phyloP scores from a whole-genome alignment of 148 eudicot species.

The Gaultheria prostrata region DNA sequence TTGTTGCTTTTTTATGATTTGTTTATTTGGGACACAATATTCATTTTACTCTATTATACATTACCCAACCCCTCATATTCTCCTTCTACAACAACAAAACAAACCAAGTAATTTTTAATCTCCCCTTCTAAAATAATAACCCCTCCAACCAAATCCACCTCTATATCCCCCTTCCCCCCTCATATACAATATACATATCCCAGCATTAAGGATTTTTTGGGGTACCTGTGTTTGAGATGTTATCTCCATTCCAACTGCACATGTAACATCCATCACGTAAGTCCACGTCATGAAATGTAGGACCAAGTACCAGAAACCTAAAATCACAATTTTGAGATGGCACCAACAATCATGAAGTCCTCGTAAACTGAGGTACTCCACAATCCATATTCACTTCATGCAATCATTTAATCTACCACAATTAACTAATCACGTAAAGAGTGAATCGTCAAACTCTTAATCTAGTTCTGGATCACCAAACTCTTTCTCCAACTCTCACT shows the following conservation, averaged over 20 bases:
- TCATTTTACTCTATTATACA: too few relatives aligned
- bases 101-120: too few relatives aligned
- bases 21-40: too few relatives aligned
- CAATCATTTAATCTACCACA: neutral
- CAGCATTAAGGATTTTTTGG: neutral
- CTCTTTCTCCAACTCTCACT: neutral
- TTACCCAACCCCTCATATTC: too few relatives aligned
- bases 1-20: too few relatives aligned
- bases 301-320: neutral
- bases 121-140: too few relatives aligned
- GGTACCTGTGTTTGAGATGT: neutral
- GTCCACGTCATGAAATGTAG: neutral
- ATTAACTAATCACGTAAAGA: neutral
- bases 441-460: neutral
- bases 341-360: neutral
- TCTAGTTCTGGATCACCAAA: neutral
- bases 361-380: neutral
- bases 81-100: too few relatives aligned
- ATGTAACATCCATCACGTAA: neutral
- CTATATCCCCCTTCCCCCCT: too few relatives aligned
- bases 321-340: slow-evolving; percentile 5
- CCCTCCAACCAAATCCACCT: too few relatives aligned
- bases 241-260: neutral
- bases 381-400: neutral
- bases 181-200: too few relatives aligned